These are phyloP conservation scores for Orbilia ellipsospora DNA, from an alignment of 2,329 filamentous ascomycete species.

Conservation along the genomic window DNA sequence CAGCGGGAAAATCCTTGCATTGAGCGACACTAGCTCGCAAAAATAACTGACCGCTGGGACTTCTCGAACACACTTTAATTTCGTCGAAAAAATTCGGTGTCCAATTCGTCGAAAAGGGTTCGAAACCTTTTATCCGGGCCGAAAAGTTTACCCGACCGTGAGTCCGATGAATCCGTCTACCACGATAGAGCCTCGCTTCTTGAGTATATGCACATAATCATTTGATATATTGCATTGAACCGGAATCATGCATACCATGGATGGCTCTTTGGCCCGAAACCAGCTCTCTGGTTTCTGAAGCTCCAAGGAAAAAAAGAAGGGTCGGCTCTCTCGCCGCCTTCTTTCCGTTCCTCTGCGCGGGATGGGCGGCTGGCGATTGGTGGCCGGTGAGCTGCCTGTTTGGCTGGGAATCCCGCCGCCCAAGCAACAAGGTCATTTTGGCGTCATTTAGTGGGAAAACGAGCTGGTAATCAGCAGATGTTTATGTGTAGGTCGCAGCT, in stretches of 20 bases:
- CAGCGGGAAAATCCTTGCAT: slow-evolving; percentile 52
- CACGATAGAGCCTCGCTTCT: no score
- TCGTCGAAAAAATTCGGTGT: slow-evolving; percentile 11
- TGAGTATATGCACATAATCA: slow-evolving; percentile 40
- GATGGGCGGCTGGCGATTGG: slow-evolving; percentile 16
- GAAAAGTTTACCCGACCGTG: slow-evolving; percentile 47
- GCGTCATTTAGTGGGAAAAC: slow-evolving; percentile 38
- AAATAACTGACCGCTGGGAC: slow-evolving; percentile 4
- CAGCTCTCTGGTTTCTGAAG: neutral
- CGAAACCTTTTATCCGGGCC: slow-evolving; percentile 40
- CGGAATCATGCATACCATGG: slow-evolving; percentile 23
- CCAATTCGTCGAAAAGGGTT: no score
- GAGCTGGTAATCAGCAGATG: slow-evolving; percentile 18
- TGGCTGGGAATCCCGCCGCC: slow-evolving; percentile 19
- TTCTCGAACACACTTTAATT: slow-evolving; percentile 30
- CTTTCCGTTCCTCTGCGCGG: slow-evolving; percentile 9
- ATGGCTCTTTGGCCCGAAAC: neutral
- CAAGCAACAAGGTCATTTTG: slow-evolving; percentile 50
- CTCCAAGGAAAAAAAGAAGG: neutral
- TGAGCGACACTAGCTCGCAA: slow-evolving; percentile 42
- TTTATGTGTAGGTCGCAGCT: slow-evolving; percentile 20
- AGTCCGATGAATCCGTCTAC: no score
- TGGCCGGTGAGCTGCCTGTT: slow-evolving; percentile 28
- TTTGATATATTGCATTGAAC: slow-evolving; percentile 51
- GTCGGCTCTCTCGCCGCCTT: slow-evolving; percentile 7